phyloP scores from a whole-genome alignment of 2,329 filamentous ascomycete genomes.

The Lizonia empirigonia region DNA sequence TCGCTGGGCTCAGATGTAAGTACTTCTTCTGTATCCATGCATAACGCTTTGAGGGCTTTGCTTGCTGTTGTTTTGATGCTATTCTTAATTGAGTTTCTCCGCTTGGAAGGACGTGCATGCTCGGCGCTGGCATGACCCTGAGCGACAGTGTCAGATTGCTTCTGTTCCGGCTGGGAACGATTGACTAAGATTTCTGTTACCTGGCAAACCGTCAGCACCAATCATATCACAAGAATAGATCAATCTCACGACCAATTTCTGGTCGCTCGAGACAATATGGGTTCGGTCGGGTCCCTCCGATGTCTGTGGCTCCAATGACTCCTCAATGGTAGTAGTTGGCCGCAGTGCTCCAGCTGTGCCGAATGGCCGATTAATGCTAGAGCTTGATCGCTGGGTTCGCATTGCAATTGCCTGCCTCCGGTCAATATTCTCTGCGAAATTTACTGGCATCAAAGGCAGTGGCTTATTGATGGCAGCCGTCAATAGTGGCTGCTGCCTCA shows the following conservation, averaged over 20 bases:
- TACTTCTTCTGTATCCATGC: background rate
- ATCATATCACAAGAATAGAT: background rate
- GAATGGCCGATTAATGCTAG: background rate
- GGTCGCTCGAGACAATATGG: background rate
- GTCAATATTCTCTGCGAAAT: background rate
- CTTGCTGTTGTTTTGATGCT: background rate
- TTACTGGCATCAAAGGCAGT: background rate
- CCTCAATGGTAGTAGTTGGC: background rate
- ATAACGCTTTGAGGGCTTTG: background rate
- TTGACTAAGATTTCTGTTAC: background rate
- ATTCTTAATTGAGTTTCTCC: background rate
- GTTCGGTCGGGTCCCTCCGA: background rate
- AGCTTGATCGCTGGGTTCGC: background rate
- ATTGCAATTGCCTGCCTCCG: background rate
- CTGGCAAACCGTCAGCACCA: background rate
- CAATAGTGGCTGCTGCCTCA: background rate
- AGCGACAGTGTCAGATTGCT: background rate
- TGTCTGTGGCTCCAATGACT: background rate
- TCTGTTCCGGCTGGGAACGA: background rate
- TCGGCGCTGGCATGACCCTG: background rate
- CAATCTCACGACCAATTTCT: background rate
- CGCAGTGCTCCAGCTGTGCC: background rate
- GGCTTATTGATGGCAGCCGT: background rate
- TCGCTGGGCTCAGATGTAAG: background rate
- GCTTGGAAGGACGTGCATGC: background rate